Evolutionary conservation across 2,329 filamentous ascomycete genomes (phyloP).

Genomic region (Coniochaeta ligniaria): DNA sequence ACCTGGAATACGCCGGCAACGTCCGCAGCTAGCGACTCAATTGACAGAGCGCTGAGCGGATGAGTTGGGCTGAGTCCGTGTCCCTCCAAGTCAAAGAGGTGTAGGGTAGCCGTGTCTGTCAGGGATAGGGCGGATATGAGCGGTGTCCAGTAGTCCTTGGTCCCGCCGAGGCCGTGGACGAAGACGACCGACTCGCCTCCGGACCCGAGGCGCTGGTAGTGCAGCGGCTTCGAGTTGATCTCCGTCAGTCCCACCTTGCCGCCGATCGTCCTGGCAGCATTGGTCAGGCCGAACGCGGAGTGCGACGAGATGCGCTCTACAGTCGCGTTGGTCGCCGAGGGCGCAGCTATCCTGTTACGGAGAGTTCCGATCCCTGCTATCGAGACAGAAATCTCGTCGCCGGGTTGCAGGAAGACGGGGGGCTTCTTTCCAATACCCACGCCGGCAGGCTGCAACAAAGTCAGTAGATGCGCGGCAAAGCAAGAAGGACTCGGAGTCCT

Average conservation of each 20-base stretch:
- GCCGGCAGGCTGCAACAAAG: constrained; percentile 25
- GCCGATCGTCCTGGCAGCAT: constrained; percentile 15
- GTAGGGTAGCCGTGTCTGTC: constrained; percentile 21
- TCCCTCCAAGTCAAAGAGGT: constrained; percentile 48
- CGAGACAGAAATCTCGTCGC: constrained; percentile 32
- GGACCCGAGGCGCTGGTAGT: constrained; percentile 25
- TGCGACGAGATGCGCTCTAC: constrained; percentile 11
- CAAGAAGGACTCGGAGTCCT: neutral
- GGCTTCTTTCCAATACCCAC: constrained; percentile 38
- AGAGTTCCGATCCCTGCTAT: constrained; percentile 33
- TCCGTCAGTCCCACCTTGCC: constrained; percentile 21
- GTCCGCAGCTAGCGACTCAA: constrained; percentile 35
- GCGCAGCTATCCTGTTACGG: constrained; percentile 24
- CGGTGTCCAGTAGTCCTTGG: constrained; percentile 34
- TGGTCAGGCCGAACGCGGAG: constrained; percentile 4
- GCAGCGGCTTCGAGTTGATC: constrained; percentile 31
- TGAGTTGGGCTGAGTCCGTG: constrained; percentile 46
- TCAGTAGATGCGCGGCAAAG: neutral
- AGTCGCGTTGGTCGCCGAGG: constrained; percentile 18
- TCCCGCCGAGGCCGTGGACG: constrained; percentile 47
- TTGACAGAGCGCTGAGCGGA: constrained; percentile 30
- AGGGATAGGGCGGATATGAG: constrained; percentile 29
- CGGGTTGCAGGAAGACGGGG: constrained; percentile 30
- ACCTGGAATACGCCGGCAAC: constrained; percentile 28
- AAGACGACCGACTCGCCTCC: constrained; percentile 32